Evolutionary conservation across 257 asterid species (phyloP).

Genomic region (Ilex asprella): DNA sequence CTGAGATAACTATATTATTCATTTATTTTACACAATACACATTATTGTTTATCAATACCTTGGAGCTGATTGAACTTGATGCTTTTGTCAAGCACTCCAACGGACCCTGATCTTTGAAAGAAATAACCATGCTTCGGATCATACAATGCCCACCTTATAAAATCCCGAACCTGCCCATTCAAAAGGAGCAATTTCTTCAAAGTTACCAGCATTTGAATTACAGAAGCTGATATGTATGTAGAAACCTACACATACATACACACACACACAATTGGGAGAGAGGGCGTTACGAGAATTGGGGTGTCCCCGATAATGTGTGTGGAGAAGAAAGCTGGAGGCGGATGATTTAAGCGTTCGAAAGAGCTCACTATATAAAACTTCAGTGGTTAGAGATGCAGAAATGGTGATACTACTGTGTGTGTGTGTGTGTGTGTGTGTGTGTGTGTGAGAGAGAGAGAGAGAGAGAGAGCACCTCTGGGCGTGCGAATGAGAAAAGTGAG

Average conservation of each 20-base stretch:
- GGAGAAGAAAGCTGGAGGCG: constrained; percentile 45
- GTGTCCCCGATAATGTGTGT: constrained; percentile 59
- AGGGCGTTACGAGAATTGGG: constrained; percentile 54
- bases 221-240: neutral
- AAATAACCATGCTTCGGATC: constrained; percentile 80
- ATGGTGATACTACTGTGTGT: neutral
- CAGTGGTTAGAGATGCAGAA: neutral
- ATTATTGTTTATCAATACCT: constrained; percentile 32
- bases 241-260: neutral
- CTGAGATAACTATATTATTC: too few species aligned
- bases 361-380: constrained; percentile 36
- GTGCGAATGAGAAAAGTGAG: constrained; percentile 27
- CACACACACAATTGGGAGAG: neutral
- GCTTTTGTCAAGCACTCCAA: constrained; percentile 83
- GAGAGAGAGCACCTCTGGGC: constrained; percentile 40
- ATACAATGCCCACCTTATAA: constrained; percentile 71
- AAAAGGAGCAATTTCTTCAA: neutral
- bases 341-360: constrained; percentile 11
- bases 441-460: neutral
- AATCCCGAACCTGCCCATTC: constrained; percentile 69
- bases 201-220: neutral
- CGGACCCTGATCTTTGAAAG: constrained; percentile 79
- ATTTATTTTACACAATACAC: too few species aligned
- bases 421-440: neutral
- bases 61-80: constrained; percentile 72